Evolutionary conservation across 1,284 basidiomycete species (phyloP), one percentile per base, ranked within the genome.

Genomic region (Heimioporus retisporus): DNA sequence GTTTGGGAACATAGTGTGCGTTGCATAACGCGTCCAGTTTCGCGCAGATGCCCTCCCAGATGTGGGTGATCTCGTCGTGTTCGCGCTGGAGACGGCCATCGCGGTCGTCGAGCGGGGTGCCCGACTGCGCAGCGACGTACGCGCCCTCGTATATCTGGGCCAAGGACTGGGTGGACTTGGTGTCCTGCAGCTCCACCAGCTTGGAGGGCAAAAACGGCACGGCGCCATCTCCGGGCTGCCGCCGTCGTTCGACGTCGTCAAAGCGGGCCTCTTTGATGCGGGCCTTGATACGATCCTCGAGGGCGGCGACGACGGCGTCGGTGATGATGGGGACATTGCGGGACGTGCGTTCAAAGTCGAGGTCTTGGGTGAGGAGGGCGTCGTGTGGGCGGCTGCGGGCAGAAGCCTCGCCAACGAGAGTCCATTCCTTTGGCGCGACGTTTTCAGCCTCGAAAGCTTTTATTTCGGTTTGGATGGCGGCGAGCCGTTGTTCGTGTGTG

Each of bases 101-200:
- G 2, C 95, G 86, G 72, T 96, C 94, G 71, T 96, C 93, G 5
- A 82, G 82, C 15, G 82, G 77, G 1, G 83, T 79, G 23, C 85
- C 89, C n/a, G 81, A 81, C 71, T 87, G 86, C 25, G 88, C 86
- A 3, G 90, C 89, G 59, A 91, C 85, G 80, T 94, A 99, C 70
- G 98, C 96, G 69, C 95, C 93, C 79, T 98, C 98, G 81, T 99
- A 99, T 66, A 99, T 95, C 81, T 99, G 95, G 11, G 96, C 96
- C 46, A 99, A 88, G 0, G 94, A 96, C 79, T 96, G 93, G 19
- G 89, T 85, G 10, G 93, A 96, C 78, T 96, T 94, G 18, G 89
- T 90, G 74, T 98, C 97, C 75, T 96, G 90, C 23, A 99, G 85
- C 76, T 99, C 96, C 68, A 98, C 91, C 70, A 96, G 85, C 28